phyloP scores from a whole-genome alignment of 495 filamentous ascomycete species.

The Pseudevernia furfuracea region DNA sequence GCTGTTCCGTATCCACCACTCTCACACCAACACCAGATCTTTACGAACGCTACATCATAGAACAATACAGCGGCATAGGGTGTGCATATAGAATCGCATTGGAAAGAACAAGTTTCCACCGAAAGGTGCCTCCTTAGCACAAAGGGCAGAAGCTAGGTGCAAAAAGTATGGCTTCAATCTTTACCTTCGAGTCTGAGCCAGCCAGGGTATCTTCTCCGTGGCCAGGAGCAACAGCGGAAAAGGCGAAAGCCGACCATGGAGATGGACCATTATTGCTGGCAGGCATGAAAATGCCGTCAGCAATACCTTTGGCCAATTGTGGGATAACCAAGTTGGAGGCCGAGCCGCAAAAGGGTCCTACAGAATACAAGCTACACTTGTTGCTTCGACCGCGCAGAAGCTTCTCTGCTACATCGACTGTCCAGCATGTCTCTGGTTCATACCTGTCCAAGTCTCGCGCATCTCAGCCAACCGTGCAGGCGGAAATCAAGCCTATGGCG shows the following conservation, averaged over 20 bases:
- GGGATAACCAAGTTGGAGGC: slow-evolving; percentile 71
- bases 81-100: slow-evolving; percentile 14
- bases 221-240: slow-evolving; percentile 43
- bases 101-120: slow-evolving; percentile 18
- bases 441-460: slow-evolving; percentile 44
- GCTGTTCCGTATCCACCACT: slow-evolving; percentile 43
- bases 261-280: slow-evolving; percentile 3
- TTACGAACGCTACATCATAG: slow-evolving; percentile 31
- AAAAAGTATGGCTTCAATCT: slow-evolving; percentile 76
- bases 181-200: slow-evolving; percentile 86
- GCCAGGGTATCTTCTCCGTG: slow-evolving; percentile 86
- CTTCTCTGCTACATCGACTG: slow-evolving; percentile 57
- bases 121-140: slow-evolving; percentile 10
- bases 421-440: slow-evolving; percentile 51
- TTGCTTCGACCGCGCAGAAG: slow-evolving; percentile 69
- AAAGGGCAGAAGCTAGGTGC: not conserved
- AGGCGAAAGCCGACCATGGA: not conserved
- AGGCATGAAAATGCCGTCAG: slow-evolving; percentile 30
- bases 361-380: slow-evolving; percentile 95
- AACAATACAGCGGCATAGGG: slow-evolving; percentile 24
- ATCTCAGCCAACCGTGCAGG: slow-evolving; percentile 3
- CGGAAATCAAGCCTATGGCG: slow-evolving; percentile 8
- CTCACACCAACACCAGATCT: slow-evolving; percentile 42
- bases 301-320: slow-evolving; percentile 56
- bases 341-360: slow-evolving; percentile 89